Percentiles rank a stretch among this genome's conserved stretches.
phyloP scores from a whole-genome alignment of 2,329 filamentous ascomycete species.

The Apiospora rasikravindrae region DNA sequence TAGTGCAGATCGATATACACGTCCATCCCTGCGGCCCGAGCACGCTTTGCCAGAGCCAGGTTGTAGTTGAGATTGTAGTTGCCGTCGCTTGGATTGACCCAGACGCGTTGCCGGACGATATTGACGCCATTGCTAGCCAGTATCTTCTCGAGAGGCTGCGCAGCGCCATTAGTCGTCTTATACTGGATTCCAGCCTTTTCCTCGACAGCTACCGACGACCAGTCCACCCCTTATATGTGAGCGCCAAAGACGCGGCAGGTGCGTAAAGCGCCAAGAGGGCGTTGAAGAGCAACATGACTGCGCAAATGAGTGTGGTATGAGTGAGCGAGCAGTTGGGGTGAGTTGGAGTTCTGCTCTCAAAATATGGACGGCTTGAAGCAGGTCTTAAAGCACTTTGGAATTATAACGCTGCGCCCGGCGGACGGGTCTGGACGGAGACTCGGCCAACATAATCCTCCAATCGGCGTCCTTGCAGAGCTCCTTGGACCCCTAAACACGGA shows the following conservation, averaged over 20 bases:
- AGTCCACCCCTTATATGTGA: constrained; percentile 72
- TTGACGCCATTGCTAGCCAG: constrained; percentile 68
- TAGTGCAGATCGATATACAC: constrained; percentile 70
- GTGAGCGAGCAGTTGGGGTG: neutral
- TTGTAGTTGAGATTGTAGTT: constrained; percentile 75
- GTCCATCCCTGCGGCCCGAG: constrained; percentile 64
- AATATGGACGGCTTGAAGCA: neutral
- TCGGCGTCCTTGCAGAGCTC: neutral
- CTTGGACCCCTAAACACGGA: neutral
- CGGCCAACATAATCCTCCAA: constrained; percentile 6
- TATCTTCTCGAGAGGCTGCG: constrained; percentile 66
- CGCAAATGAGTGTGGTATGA: neutral
- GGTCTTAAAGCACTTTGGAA: neutral
- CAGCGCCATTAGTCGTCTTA: constrained; percentile 58
- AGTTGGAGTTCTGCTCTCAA: neutral
- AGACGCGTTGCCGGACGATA: constrained; percentile 72
- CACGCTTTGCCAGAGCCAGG: constrained; percentile 68
- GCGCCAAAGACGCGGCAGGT: constrained; percentile 41
- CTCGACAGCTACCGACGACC: constrained; percentile 69
- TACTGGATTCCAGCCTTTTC: constrained; percentile 67
- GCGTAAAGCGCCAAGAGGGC: constrained; percentile 4
- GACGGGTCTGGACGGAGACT: neutral
- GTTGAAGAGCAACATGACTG: constrained; percentile 8
- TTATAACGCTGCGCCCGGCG: neutral
- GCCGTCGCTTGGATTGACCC: constrained; percentile 70